Conservation (phyloP, 2,329 filamentous ascomycete species). For the Escovopsis sp. region DNA sequence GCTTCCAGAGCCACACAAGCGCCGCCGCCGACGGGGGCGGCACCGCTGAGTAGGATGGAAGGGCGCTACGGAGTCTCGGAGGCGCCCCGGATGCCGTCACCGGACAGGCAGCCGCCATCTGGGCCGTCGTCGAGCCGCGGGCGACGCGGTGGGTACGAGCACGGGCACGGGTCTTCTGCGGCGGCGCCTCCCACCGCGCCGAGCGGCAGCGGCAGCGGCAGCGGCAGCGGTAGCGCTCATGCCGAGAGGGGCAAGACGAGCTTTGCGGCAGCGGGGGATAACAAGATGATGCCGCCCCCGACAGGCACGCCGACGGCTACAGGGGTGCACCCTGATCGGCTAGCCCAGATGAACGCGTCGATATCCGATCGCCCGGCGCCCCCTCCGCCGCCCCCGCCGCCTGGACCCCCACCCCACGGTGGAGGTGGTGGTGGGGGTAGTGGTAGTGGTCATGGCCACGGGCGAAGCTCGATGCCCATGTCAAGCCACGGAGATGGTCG, state of each 20-base stretch:
- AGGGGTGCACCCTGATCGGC: slow-evolving; percentile 35
- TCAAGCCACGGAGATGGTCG: slow-evolving; percentile 18
- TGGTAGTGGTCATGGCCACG: slow-evolving; percentile 9
- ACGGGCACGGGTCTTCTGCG: slow-evolving; percentile 15
- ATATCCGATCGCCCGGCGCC: slow-evolving; percentile 4
- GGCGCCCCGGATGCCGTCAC: slow-evolving; percentile 26
- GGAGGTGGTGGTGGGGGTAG: background rate
- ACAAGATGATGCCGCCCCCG: slow-evolving; percentile 12
- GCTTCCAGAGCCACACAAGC: slow-evolving; percentile 22
- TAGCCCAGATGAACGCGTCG: slow-evolving; percentile 28
- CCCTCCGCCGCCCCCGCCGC: slow-evolving; percentile 15
- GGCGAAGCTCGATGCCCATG: slow-evolving; percentile 17
- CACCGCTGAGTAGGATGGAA: slow-evolving; percentile 26
- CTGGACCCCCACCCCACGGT: slow-evolving; percentile 16
- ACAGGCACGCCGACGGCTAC: slow-evolving; percentile 12
- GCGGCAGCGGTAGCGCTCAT: slow-evolving; percentile 15
- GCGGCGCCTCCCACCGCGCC: no score
- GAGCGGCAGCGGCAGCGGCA: no score
- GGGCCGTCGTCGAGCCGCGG: slow-evolving; percentile 36
- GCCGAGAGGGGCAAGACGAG: slow-evolving; percentile 30
- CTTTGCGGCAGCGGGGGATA: slow-evolving; percentile 15
- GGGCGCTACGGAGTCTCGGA: slow-evolving; percentile 27
- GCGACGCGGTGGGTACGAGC: slow-evolving; percentile 30
- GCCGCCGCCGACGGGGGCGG: slow-evolving; percentile 21
- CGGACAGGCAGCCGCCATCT: slow-evolving; percentile 37